These are phyloP conservation scores for Fusarium subtropicale DNA, from an alignment of 2,329 filamentous ascomycete genomes.

Conservation along the genomic window DNA sequence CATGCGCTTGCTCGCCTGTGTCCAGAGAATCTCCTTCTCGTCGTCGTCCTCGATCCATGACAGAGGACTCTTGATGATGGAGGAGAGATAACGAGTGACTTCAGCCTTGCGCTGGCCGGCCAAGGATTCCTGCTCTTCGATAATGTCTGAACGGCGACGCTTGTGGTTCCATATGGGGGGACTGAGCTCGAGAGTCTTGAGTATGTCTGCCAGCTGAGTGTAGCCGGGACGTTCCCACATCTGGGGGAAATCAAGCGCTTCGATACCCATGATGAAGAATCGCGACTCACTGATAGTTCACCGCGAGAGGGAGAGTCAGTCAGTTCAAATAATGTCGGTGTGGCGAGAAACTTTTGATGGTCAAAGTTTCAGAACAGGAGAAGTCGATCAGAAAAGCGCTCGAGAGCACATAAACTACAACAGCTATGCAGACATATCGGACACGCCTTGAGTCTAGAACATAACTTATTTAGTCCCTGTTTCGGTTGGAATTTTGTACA, in stretches of 20 bases:
- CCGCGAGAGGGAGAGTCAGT: background rate
- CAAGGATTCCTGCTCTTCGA: slow-evolving; percentile 57
- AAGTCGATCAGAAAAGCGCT: slow-evolving; percentile 10
- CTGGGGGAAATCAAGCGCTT: slow-evolving; percentile 76
- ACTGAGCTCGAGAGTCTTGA: slow-evolving; percentile 74
- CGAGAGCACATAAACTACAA: slow-evolving; percentile 30
- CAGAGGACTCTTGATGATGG: slow-evolving; percentile 74
- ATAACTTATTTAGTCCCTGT: slow-evolving; percentile 11
- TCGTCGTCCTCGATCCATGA: slow-evolving; percentile 76
- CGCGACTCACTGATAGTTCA: background rate
- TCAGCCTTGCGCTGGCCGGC: slow-evolving; percentile 59
- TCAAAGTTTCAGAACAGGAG: slow-evolving; percentile 1
- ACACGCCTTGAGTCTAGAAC: slow-evolving; percentile 21
- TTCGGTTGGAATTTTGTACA: slow-evolving; percentile 4
- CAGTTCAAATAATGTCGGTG: slow-evolving; percentile 7
- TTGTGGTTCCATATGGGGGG: slow-evolving; percentile 75
- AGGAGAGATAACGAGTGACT: slow-evolving; percentile 74
- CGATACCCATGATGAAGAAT: slow-evolving; percentile 47
- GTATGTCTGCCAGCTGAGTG: slow-evolving; percentile 69
- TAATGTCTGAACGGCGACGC: slow-evolving; percentile 56
- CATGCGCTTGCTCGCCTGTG: slow-evolving; percentile 80
- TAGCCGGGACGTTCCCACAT: slow-evolving; percentile 81
- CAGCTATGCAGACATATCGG: slow-evolving; percentile 31
- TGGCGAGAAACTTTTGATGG: slow-evolving; percentile 22
- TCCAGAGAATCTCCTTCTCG: slow-evolving; percentile 77